phyloP scores from a whole-genome alignment of 2,329 filamentous ascomycete genomes.

The Ilyonectria mors-panacis region DNA sequence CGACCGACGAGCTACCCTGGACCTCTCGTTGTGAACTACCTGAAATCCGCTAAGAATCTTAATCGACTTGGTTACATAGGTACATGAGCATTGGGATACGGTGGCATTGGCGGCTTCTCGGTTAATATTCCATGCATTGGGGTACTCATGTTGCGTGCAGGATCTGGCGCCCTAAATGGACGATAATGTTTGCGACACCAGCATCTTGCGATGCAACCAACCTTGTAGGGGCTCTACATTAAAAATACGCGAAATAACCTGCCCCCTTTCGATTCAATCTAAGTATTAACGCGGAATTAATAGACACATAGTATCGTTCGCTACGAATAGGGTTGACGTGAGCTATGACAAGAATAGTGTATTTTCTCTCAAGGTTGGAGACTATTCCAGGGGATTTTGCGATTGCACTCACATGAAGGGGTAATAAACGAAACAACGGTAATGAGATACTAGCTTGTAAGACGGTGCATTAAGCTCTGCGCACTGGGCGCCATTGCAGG shows the following conservation, averaged over 20 bases:
- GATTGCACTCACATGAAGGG: not conserved
- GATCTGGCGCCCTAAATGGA: not conserved
- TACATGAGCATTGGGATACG: not conserved
- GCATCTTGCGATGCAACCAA: too few species aligned
- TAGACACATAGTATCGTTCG: too few species aligned
- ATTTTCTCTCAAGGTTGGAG: not conserved
- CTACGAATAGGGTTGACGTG: not conserved
- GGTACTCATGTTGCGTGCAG: not conserved
- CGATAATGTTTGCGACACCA: too few species aligned
- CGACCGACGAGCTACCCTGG: not conserved
- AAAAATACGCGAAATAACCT: not conserved
- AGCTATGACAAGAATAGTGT: not conserved
- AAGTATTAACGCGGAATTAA: too few species aligned
- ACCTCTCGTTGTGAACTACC: not conserved
- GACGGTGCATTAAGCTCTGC: not conserved
- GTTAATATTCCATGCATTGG: not conserved
- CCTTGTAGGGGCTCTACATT: too few species aligned
- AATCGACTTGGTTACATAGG: too few species aligned
- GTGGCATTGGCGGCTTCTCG: not conserved
- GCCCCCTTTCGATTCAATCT: too few species aligned
- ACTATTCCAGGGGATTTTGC: not conserved
- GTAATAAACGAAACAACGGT: conserved; percentile 22
- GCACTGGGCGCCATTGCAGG: conserved; percentile 15
- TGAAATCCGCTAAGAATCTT: not conserved
- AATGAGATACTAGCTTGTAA: conserved; percentile 6